Percentiles rank a stretch among this genome's conserved stretches.
These are phyloP conservation scores for Arabidopsis hybrid DNA, from an alignment of 441 rosid genomes.

Conservation along the genomic window DNA sequence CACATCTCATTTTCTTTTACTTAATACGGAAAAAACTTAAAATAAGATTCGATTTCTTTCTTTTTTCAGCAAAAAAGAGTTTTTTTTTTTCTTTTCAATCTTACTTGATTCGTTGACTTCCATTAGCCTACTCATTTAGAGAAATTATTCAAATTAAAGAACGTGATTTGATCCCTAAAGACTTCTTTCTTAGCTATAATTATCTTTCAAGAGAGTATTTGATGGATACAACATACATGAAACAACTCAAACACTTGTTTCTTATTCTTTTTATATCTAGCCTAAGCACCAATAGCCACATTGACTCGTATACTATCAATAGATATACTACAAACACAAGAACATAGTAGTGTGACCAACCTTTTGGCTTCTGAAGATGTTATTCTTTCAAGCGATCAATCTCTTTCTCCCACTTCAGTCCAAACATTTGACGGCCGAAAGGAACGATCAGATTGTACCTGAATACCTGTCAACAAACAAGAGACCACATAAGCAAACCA, in stretches of 20 bases:
- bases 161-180: constrained; percentile 2
- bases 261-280: constrained; percentile 18
- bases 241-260: neutral
- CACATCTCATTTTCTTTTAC: constrained; percentile 19
- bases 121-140: constrained; percentile 12
- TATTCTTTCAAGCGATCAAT: constrained; percentile 62
- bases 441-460: constrained; percentile 84
- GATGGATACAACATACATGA: constrained; percentile 31
- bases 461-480: constrained; percentile 61
- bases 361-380: constrained; percentile 17
- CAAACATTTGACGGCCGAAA: constrained; percentile 90
- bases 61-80: neutral
- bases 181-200: constrained; percentile 11
- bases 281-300: constrained; percentile 22
- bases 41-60: neutral
- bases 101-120: constrained; percentile 36
- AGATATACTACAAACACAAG: constrained; percentile 20
- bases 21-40: neutral
- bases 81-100: neutral
- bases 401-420: constrained; percentile 89
- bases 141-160: constrained; percentile 1
- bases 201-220: constrained; percentile 4
- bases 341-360: constrained; percentile 38
- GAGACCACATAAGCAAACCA: constrained; percentile 15
- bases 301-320: constrained; percentile 33